Base-by-base conservation (phyloP, 768 basidiomycete species). In the Boletus patriciae region DNA sequence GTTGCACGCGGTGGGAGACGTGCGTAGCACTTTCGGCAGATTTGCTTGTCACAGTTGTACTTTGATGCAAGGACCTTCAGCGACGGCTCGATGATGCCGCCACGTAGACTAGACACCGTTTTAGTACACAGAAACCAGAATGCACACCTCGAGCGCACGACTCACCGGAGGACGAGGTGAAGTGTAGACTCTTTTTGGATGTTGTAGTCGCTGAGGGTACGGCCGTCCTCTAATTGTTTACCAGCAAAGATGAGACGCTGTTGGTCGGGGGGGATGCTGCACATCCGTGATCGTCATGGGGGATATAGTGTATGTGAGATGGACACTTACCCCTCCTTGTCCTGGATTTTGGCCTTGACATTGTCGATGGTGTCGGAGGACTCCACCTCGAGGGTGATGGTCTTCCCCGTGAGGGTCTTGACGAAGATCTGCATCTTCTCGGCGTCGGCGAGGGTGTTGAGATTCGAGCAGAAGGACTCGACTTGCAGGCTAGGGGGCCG, bases 1-100 rank as follows among this genome's bases (percentile, higher is more conserved):
- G 95, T 98, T 37, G 97, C 97, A 74, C 97, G 94, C 52, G 95
- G 96, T 62, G 97, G 96, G 67, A 98, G 96, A 67, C 97, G 96
- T 44, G 97, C 97, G 76, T 98, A 98, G 82, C 97, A 98, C 78
- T 98, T 98, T 77, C 97, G 94, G 85, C 97, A 98, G 69, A 98
- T 98, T 74, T 95, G 92, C 83, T 96, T 96, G 78, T 97, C 94
- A 75, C 94, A 98, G 80, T 98, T 98, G 86, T 94, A 97, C 76
- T 96, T 96, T 73, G 88, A 83, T 56, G 97, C 97, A 59, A 98
- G 86, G 41, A 94, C 93, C 79, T 98, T 98, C 70, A 99, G 80
- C 63, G 97, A 98, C 60, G 97, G 97, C 80, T 99, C 97, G 65
- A 99, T 98, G 81, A 99, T 94, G 50, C 97, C 97, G 60, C 97